These are phyloP conservation scores for Macrolepiota albuminosa DNA, from an alignment of 768 basidiomycete genomes.

Conservation along the genomic window DNA sequence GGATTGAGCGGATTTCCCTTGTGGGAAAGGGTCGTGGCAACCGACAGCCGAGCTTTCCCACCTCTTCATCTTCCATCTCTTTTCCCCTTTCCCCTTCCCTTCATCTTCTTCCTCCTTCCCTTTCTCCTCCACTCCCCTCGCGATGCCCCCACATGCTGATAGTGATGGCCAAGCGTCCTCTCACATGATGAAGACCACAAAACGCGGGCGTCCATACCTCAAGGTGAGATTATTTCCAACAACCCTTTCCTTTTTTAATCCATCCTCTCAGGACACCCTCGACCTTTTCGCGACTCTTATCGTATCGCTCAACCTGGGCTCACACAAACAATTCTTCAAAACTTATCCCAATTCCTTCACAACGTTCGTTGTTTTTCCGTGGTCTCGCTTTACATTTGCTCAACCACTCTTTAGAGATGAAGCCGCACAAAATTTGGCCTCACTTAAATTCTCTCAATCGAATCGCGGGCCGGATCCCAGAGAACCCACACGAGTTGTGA, in stretches of 20 bases:
- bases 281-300: conserved; percentile 97
- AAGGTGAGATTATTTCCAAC: conserved; percentile 50
- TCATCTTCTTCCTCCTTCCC: conserved; percentile 13
- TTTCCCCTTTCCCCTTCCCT: conserved; percentile 18
- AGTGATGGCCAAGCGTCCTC: conserved; percentile 57
- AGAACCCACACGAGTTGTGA: conserved; percentile 96
- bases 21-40: conserved; percentile 42
- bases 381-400: conserved; percentile 10
- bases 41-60: conserved; percentile 35
- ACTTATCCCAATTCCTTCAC: conserved; percentile 93
- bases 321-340: conserved; percentile 95
- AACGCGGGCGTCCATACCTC: conserved; percentile 89
- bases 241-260: conserved; percentile 1
- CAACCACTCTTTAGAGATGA: conserved; percentile 66
- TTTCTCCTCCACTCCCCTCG: conserved; percentile 20
- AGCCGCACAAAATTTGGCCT: conserved; percentile 87
- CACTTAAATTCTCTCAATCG: conserved; percentile 98
- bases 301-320: conserved; percentile 83
- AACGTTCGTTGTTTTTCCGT: conserved; percentile 57
- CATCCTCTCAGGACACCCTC: conserved; percentile 75
- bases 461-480: conserved; percentile 97
- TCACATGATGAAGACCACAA: conserved; percentile 99
- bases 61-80: conserved; percentile 23
- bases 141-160: conserved; percentile 37
- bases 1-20: conserved; percentile 23